Base-by-base conservation (phyloP, 2,329 filamentous ascomycete species). In the Cordyceps fumosorosea region DNA sequence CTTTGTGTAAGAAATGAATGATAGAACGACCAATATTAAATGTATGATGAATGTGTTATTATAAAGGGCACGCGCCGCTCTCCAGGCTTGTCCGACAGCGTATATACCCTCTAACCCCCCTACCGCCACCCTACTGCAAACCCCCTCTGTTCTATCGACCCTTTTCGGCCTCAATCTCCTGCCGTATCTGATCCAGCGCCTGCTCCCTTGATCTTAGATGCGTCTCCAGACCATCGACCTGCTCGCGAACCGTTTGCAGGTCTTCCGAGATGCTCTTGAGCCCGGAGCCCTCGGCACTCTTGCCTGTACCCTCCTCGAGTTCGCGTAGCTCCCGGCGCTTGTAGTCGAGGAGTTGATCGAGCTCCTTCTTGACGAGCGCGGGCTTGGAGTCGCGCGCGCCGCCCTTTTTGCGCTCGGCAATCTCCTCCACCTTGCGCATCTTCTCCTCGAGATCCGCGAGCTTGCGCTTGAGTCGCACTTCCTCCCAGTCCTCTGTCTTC, bases 401-500 rank as follows among this genome's bases (percentile, higher is more conserved):
- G 67, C 83, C 83, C 70, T 77, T 81, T 62, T 85, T 81, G 64
- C 84, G 83, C 69, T 89, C 84, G 0, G 88, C 87, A 50, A 87
- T 85, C 62, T 86, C 83, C 76, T 96, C 92, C 1, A 96, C 89
- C 63, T 89, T 88, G 42, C 88, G 86, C 65, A 97, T 89, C 80
- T 96, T 96, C 62, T 89, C 84, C 69, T 99, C 93, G 32, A 99
- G 80, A 69, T 98, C 93, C 26, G 86, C 83, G 37, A 99, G 84
- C 76, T 98, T 92, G 73, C 95, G 93, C 81, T 96, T 93, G 66
- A 99, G 81, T 60, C 93, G 85, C 51, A 98, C 95, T 76, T 98
- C 95, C 76, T 99, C 95, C 92, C 95, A 98, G 73, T 99, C 95
- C 70, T 96, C 93, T 64, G 89, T 90, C 73, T 92, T 90, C 65